Base-by-base conservation (phyloP, 345 rosid species). In the Acer campestre region DNA sequence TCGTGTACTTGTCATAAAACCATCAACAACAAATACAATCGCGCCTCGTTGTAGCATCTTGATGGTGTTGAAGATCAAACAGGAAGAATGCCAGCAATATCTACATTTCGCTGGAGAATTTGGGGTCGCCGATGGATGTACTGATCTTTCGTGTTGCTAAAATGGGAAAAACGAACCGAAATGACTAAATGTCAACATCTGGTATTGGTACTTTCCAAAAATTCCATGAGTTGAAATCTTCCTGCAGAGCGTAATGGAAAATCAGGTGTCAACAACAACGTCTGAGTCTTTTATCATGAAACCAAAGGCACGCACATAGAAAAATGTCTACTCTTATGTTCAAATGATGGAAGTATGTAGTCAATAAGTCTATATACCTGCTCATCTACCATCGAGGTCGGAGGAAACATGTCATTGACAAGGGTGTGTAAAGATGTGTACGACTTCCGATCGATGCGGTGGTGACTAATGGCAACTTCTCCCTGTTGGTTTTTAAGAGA, bases 351-450 rank as follows among this genome's bases (percentile, higher is more conserved):
- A 29, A 38, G 12, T 14, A 53, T 17, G 35, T 63, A 71, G 17
- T 7, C 40, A 44, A n/a, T 17, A 51, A 64, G 10, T 46, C 40
- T 58, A 71, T 58, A 71, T 79, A 92, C 98, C 97, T 89, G 97
- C 84, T 92, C 98, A 61, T 92, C 98, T 56, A 84, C 87, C 76
- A 88, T 80, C 3, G 91, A 89, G 49, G 96, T 91, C 23, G 98
- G 94, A 11, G 98, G 94, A 58, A 94, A 94, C 94, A 94, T 94
- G 88, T 92, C 98, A 35, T 94, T 85, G 44, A 90, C 98, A 31
- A 94, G 97, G 3, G 94, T 91, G 83, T 94, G 98, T 53, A 94
- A 87, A 25, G 94, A 91, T 59, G 97, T 91, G 83, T 94, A 94
- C 2, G 98, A 94, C 77, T 82, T 92, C 68, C 68, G 91, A 69